Evolutionary conservation across 306 rosid species (phyloP).

Genomic region (Senna siamea): DNA sequence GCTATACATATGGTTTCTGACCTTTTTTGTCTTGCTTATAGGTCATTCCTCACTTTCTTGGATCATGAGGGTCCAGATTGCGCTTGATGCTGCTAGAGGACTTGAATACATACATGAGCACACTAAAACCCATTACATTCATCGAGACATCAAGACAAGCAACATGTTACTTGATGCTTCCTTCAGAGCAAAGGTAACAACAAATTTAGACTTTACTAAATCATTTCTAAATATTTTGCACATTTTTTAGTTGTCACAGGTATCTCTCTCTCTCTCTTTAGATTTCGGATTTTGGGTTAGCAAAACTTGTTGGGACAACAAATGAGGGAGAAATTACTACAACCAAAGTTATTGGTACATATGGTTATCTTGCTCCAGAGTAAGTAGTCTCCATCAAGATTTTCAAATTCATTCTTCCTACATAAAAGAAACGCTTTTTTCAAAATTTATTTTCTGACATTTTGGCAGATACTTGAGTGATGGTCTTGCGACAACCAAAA

Average conservation of each 20-base stretch:
- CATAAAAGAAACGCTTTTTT: background rate
- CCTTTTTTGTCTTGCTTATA: conserved; percentile 43
- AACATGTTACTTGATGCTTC: conserved; percentile 89
- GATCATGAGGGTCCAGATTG: conserved; percentile 96
- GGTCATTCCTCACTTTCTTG: conserved; percentile 96
- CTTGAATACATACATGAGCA: conserved; percentile 98
- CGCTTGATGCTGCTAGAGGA: conserved; percentile 93
- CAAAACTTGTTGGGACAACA: conserved; percentile 83
- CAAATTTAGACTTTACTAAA: conserved; percentile 9
- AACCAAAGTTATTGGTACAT: conserved; percentile 97
- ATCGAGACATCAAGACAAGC: conserved; percentile 98
- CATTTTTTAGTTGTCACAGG: conserved; percentile 27
- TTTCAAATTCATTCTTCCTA: conserved; percentile 24
- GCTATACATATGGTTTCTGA: conserved; percentile 29
- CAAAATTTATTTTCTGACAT: background rate
- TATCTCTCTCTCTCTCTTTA: conserved; percentile 36
- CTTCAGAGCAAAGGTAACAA: conserved; percentile 83
- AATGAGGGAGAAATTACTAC: conserved; percentile 81
- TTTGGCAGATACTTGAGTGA: conserved; percentile 83
- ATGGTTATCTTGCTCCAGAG: conserved; percentile 99
- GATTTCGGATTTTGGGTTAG: conserved; percentile 99
- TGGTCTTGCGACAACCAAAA: conserved; percentile 88
- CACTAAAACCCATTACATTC: conserved; percentile 92
- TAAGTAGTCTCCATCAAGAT: conserved; percentile 46
- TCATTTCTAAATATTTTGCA: conserved; percentile 22